phyloP scores from a whole-genome alignment of 2,329 filamentous ascomycete genomes.

The Fusarium mangiferae region DNA sequence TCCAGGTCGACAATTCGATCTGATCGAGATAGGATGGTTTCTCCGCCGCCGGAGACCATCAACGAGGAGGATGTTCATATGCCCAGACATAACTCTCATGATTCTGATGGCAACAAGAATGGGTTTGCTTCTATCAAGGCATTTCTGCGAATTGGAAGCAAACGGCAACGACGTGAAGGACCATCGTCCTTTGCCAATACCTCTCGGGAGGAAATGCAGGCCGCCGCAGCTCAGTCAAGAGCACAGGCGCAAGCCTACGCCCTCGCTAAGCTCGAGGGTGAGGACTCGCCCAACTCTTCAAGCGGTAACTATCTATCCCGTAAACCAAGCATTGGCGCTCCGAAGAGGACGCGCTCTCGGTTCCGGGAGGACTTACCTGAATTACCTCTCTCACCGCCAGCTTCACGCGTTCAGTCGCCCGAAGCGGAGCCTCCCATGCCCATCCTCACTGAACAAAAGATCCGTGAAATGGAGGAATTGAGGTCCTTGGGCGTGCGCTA shows the following conservation, averaged over 20 bases:
- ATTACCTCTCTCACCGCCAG: constrained; percentile 83
- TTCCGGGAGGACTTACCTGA: constrained; percentile 95
- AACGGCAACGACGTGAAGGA: constrained; percentile 65
- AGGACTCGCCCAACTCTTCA: constrained; percentile 40
- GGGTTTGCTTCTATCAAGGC: constrained; percentile 71
- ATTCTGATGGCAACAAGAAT: constrained; percentile 61
- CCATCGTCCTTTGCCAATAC: constrained; percentile 91
- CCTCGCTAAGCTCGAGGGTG: constrained; percentile 50
- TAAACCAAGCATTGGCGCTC: constrained; percentile 58
- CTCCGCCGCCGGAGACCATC: constrained; percentile 51
- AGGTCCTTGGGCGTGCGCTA: constrained; percentile 50
- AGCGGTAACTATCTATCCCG: constrained; percentile 44
- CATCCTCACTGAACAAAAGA: constrained; percentile 43
- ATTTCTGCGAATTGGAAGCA: constrained; percentile 77
- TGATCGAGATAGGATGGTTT: constrained; percentile 52
- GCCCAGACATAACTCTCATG: constrained; percentile 65
- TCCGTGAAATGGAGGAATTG: constrained; percentile 39
- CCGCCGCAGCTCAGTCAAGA: constrained; percentile 44
- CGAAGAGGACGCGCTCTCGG: constrained; percentile 86
- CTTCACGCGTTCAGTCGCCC: constrained; percentile 82
- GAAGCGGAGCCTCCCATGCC: constrained; percentile 65
- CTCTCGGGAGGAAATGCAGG: constrained; percentile 84
- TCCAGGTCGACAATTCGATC: constrained; percentile 61
- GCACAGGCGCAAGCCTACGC: constrained; percentile 48
- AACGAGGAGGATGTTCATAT: constrained; percentile 62